Conservation (phyloP, 2,329 filamentous ascomycete genomes). For the Epichloe coenophiala region DNA sequence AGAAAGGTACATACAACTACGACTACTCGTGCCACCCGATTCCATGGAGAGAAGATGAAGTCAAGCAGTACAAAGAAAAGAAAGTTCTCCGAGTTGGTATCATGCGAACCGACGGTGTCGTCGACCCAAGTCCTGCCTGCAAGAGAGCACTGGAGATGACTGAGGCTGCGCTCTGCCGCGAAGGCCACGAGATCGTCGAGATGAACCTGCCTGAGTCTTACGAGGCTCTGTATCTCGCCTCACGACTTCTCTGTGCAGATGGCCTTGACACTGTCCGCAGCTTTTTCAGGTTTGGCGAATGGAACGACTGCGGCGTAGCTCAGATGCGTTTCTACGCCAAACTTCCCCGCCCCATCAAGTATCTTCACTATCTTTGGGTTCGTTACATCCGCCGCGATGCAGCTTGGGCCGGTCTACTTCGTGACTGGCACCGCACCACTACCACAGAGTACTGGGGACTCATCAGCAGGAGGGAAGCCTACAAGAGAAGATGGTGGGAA, state of each 20-base stretch:
- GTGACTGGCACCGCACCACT: constrained; percentile 59
- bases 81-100: constrained; percentile 60
- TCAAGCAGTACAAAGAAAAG: constrained; percentile 45
- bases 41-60: constrained; percentile 55
- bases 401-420: constrained; percentile 66
- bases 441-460: constrained; percentile 74
- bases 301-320: constrained; percentile 62
- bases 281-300: constrained; percentile 64
- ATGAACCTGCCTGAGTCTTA: constrained; percentile 55
- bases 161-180: constrained; percentile 50
- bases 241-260: constrained; percentile 71
- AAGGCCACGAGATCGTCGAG: constrained; percentile 63
- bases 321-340: constrained; percentile 64
- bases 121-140: constrained; percentile 78
- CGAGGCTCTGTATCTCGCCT: constrained; percentile 62
- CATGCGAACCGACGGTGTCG: constrained; percentile 66
- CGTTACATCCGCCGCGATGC: constrained; percentile 65
- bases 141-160: constrained; percentile 59
- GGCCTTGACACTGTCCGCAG: constrained; percentile 69
- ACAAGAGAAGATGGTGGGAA: constrained; percentile 64
- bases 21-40: constrained; percentile 77
- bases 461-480: constrained; percentile 67
- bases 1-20: constrained; percentile 80
- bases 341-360: constrained; percentile 62
- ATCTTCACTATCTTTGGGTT: constrained; percentile 81